Conservation (phyloP, 2,329 filamentous ascomycete species). For the Calonectria fujianensis region DNA sequence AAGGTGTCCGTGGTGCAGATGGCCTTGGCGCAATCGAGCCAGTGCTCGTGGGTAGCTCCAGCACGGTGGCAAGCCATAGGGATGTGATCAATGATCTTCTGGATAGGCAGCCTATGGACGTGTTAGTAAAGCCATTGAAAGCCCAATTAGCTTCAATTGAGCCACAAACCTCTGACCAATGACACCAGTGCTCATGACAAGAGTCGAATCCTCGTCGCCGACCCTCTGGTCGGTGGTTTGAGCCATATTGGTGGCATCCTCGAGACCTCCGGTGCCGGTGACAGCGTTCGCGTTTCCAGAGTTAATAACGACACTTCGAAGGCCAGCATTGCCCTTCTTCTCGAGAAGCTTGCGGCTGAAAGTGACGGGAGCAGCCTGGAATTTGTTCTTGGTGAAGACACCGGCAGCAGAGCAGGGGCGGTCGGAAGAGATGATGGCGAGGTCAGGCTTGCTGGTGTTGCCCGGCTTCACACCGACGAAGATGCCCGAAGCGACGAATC, state of each 20-base stretch:
- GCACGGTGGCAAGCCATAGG: constrained; percentile 84
- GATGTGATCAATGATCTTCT: constrained; percentile 90
- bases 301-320: constrained; percentile 92
- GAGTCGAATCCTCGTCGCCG: constrained; percentile 74
- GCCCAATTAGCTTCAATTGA: constrained; percentile 31
- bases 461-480: constrained; percentile 95
- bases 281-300: constrained; percentile 98
- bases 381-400: constrained; percentile 98
- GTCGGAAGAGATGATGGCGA: constrained; percentile 92
- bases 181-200: constrained; percentile 99
- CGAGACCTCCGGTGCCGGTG: constrained; percentile 90
- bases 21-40: constrained; percentile 89
- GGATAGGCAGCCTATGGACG: constrained; percentile 83
- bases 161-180: constrained; percentile 87
- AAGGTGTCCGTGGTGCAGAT: constrained; percentile 99
- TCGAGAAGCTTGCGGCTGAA: constrained; percentile 85
- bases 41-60: constrained; percentile 86
- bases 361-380: constrained; percentile 95
- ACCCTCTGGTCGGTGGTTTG: constrained; percentile 81
- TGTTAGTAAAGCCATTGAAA: constrained; percentile 41
- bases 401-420: constrained; percentile 90
- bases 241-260: constrained; percentile 92
- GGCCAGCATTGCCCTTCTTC: constrained; percentile 78
- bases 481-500: constrained; percentile 90
- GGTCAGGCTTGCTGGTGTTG: constrained; percentile 93